Conservation (phyloP, 306 rosid genomes). For the Albizia julibrissin region DNA sequence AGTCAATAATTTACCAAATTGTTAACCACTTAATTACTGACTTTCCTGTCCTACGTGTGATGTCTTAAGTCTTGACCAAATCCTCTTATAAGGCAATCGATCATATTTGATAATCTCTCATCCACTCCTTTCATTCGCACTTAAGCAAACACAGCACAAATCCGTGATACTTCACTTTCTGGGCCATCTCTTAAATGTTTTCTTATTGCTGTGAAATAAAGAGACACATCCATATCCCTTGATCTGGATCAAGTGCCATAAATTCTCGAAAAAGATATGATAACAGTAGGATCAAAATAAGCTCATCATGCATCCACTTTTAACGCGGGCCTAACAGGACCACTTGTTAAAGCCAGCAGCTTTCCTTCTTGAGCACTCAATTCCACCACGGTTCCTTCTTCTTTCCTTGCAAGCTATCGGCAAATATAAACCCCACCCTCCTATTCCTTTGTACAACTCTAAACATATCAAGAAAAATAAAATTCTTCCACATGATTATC, state of each 20-base stretch:
- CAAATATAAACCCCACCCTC: neutral
- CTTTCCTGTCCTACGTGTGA: neutral
- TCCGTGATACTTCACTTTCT: neutral
- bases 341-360: neutral
- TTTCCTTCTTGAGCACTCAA: slow-evolving; percentile 38
- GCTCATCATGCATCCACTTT: slow-evolving; percentile 28
- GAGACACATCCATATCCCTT: slow-evolving; percentile 1
- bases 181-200: slow-evolving; percentile 14
- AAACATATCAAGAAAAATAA: neutral
- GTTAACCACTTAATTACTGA: neutral
- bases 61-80: slow-evolving; percentile 6
- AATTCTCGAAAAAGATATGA: neutral
- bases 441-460: neutral
- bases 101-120: neutral
- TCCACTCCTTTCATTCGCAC: neutral
- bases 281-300: neutral
- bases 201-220: slow-evolving; percentile 3
- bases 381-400: slow-evolving; percentile 1
- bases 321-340: slow-evolving; percentile 3
- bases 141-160: slow-evolving; percentile 11
- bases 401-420: neutral
- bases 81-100: neutral
- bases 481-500: neutral
- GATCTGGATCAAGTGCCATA: neutral
- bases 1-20: neutral